These are phyloP conservation scores for Moricandia arvensis DNA, from an alignment of 345 rosid species.

Conservation along the genomic window DNA sequence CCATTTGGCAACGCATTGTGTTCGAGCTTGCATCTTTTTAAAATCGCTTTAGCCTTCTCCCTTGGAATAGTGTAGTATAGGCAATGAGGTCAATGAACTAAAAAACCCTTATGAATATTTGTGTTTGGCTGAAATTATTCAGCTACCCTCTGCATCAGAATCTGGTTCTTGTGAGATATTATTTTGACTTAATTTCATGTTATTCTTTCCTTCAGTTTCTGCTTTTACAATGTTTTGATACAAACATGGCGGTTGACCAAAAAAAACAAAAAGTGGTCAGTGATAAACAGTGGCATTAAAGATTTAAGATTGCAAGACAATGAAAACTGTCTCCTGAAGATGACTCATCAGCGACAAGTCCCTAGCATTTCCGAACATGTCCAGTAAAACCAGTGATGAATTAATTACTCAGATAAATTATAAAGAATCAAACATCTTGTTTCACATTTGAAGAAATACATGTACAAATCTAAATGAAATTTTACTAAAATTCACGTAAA, in stretches of 20 bases:
- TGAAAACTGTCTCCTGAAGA: too few species aligned
- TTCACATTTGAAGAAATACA: too few species aligned
- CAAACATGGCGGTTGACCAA: neutral
- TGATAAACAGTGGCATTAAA: neutral
- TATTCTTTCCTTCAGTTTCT: neutral
- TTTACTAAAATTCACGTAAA: too few species aligned
- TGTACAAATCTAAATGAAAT: too few species aligned
- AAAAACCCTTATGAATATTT: conserved; percentile 23
- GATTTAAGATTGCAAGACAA: neutral
- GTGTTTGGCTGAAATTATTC: conserved; percentile 32
- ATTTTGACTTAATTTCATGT: neutral
- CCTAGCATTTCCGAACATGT: too few species aligned
- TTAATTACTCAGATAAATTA: too few species aligned
- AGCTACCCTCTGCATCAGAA: conserved; percentile 28
- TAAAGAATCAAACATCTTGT: too few species aligned
- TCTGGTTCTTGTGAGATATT: conserved; percentile 26
- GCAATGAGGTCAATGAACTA: conserved; percentile 31
- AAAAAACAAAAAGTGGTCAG: too few species aligned
- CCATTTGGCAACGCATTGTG: conserved; percentile 34
- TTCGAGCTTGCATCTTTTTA: neutral
- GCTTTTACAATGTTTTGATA: neutral
- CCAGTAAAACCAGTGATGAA: too few species aligned
- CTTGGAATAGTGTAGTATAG: conserved; percentile 38
- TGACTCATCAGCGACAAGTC: too few species aligned
- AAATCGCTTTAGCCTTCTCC: conserved; percentile 17